These are phyloP conservation scores for Staphylotrichum longicolle DNA, from an alignment of 495 filamentous ascomycete genomes.

Conservation along the genomic window DNA sequence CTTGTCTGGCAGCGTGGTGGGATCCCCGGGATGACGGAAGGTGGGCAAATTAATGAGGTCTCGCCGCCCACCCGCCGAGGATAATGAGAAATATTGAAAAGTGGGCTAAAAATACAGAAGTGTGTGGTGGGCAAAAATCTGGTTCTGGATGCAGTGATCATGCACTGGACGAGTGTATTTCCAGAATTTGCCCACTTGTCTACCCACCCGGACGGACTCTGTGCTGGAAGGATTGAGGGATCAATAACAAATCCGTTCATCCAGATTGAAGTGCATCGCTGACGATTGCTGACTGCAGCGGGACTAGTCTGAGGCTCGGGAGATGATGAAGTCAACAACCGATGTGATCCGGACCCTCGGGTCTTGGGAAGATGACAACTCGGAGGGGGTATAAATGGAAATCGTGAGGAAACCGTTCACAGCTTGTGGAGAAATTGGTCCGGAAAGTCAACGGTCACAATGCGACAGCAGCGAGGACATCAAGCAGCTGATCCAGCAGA, in stretches of 20 bases:
- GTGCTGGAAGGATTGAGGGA: neutral
- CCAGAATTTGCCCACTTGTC: constrained; percentile 11
- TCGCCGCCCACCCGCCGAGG: constrained; percentile 7
- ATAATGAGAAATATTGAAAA: constrained; percentile 4
- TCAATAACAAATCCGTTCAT: constrained; percentile 10
- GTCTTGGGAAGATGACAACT: neutral
- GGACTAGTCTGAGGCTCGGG: neutral
- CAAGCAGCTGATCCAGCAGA: no score
- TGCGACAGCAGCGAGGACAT: neutral
- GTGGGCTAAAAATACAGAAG: constrained; percentile 20
- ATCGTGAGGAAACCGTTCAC: no score
- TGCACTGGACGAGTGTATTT: neutral
- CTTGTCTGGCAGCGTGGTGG: neutral
- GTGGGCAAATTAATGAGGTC: constrained; percentile 10
- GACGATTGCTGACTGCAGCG: constrained; percentile 18
- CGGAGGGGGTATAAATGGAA: no score
- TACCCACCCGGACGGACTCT: neutral
- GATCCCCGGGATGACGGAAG: constrained; percentile 5
- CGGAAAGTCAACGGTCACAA: neutral
- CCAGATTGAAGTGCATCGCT: constrained; percentile 17
- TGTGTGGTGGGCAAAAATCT: constrained; percentile 19
- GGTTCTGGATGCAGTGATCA: constrained; percentile 14
- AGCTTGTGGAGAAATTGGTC: neutral
- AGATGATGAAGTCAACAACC: neutral
- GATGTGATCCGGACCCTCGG: no score